phyloP scores from a whole-genome alignment of 2,329 filamentous ascomycete species.

The Byssoonygena ceratinophila region DNA sequence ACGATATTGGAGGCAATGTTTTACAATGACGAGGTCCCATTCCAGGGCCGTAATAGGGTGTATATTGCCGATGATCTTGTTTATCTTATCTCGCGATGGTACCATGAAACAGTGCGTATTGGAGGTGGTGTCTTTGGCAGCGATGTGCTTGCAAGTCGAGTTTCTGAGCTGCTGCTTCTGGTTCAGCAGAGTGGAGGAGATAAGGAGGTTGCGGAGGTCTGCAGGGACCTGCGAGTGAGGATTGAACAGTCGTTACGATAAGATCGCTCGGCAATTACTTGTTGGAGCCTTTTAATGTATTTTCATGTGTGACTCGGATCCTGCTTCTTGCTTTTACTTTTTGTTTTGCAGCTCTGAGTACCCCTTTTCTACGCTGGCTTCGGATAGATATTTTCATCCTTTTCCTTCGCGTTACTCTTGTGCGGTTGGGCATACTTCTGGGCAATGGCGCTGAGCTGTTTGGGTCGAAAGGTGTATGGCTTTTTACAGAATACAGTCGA shows the following conservation, averaged over 20 bases:
- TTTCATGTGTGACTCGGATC: not conserved
- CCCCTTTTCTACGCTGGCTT: not conserved
- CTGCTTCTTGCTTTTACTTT: not conserved
- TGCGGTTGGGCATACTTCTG: not conserved
- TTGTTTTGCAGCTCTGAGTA: not conserved
- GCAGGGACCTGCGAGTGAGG: slow-evolving; percentile 33
- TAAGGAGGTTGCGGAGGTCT: slow-evolving; percentile 29
- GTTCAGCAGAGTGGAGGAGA: slow-evolving; percentile 38
- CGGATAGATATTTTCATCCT: not conserved
- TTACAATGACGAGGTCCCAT: slow-evolving; percentile 57
- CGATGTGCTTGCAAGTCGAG: slow-evolving; percentile 45
- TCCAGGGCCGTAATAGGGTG: slow-evolving; percentile 47
- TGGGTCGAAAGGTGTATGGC: not conserved
- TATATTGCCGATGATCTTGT: slow-evolving; percentile 52
- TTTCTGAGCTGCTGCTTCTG: slow-evolving; percentile 37
- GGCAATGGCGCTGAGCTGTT: not conserved
- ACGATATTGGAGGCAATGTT: slow-evolving; percentile 55
- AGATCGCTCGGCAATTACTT: not conserved
- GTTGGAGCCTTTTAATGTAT: not conserved
- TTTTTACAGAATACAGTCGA: not conserved
- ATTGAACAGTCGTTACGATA: slow-evolving; percentile 23
- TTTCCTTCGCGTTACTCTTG: not conserved
- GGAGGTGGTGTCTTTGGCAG: slow-evolving; percentile 50
- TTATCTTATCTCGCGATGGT: slow-evolving; percentile 53
- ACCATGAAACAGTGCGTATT: slow-evolving; percentile 44